Evolutionary conservation across 2,329 filamentous ascomycete genomes (phyloP).

Genomic region (Moelleriella libera): DNA sequence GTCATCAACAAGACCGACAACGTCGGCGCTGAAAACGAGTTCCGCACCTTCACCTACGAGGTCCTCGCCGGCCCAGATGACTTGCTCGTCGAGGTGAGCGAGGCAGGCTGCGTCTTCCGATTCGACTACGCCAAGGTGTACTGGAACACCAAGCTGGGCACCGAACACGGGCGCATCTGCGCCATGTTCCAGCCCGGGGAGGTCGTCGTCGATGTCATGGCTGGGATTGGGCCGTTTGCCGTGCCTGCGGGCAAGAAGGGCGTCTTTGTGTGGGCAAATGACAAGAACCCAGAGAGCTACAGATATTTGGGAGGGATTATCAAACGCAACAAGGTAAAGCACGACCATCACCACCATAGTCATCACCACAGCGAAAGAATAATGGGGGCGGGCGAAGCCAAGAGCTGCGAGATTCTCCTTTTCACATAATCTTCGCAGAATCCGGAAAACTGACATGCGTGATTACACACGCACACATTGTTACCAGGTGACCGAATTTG

Average conservation of each 20-base stretch:
- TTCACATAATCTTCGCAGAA: no score
- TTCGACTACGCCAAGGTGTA: conserved; percentile 97
- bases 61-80: conserved; percentile 71
- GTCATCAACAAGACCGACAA: conserved; percentile 94
- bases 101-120: conserved; percentile 72
- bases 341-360: no score
- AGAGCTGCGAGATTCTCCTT: no score
- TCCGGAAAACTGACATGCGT: no score
- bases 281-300: conserved; percentile 86
- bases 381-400: no score
- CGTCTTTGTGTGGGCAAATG: conserved; percentile 92
- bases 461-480: background rate
- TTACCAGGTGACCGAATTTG: conserved; percentile 46
- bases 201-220: conserved; percentile 93
- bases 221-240: conserved; percentile 89
- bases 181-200: conserved; percentile 67
- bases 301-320: conserved; percentile 57
- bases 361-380: no score
- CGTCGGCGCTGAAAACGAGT: conserved; percentile 74
- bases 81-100: conserved; percentile 67
- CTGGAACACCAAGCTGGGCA: conserved; percentile 89
- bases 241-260: conserved; percentile 79
- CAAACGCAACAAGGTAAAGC: conserved; percentile 58
- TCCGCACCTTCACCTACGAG: conserved; percentile 87
- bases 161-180: conserved; percentile 74